Percentiles rank a stretch among this genome's conserved stretches.
Evolutionary conservation across 805 yeast species (phyloP).

Genomic region (Candida xyloterini): DNA sequence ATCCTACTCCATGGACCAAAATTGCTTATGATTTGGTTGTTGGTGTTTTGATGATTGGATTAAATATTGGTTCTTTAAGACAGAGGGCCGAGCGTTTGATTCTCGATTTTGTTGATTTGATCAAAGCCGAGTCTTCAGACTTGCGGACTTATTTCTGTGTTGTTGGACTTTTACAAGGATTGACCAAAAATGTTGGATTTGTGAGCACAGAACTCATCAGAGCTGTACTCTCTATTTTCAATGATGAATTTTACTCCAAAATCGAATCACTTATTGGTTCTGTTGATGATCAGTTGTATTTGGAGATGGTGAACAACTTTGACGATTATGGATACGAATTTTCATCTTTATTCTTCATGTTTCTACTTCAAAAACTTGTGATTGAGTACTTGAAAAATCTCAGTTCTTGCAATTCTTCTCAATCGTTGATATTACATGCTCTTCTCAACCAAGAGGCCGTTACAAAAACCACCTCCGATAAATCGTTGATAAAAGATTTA

Average conservation of each 20-base stretch:
- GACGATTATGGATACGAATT: slow-evolving; percentile 33
- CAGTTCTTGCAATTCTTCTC: slow-evolving; percentile 12
- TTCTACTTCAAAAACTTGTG: slow-evolving; percentile 23
- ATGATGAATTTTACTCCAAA: slow-evolving; percentile 26
- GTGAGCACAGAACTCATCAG: slow-evolving; percentile 21
- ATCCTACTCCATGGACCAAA: slow-evolving; percentile 43
- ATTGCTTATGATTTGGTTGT: slow-evolving; percentile 35
- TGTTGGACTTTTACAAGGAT: slow-evolving; percentile 31
- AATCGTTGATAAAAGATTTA: slow-evolving; percentile 15
- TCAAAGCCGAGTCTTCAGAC: not conserved
- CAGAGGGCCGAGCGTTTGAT: slow-evolving; percentile 9
- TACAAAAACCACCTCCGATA: slow-evolving; percentile 10
- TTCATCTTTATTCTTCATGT: slow-evolving; percentile 30
- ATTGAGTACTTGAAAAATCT: slow-evolving; percentile 23
- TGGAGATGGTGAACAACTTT: slow-evolving; percentile 26
- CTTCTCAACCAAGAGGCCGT: slow-evolving; percentile 12
- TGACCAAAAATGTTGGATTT: slow-evolving; percentile 24
- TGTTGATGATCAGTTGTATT: slow-evolving; percentile 18
- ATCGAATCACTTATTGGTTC: slow-evolving; percentile 22
- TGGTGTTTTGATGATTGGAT: slow-evolving; percentile 31
- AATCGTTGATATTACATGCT: slow-evolving; percentile 17
- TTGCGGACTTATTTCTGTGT: slow-evolving; percentile 24
- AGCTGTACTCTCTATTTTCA: slow-evolving; percentile 23
- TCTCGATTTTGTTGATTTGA: slow-evolving; percentile 8
- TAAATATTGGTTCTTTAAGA: slow-evolving; percentile 17